phyloP scores from a whole-genome alignment of 2,329 filamentous ascomycete genomes.

The Onygenales sp. region DNA sequence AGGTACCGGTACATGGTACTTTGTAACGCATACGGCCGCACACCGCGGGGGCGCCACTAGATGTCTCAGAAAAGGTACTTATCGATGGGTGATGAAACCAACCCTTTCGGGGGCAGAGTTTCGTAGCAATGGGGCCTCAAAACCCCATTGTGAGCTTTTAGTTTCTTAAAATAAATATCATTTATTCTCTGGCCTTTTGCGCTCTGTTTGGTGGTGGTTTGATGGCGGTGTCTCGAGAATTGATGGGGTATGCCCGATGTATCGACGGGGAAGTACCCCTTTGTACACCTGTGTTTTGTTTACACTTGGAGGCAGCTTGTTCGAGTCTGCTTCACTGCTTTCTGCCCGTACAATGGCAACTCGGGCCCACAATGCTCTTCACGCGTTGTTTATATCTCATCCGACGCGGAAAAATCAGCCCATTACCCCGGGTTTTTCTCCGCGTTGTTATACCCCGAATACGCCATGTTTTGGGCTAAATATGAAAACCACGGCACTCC shows the following conservation, averaged over 20 bases:
- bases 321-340: not conserved
- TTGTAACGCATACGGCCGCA: constrained; percentile 1
- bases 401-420: not conserved
- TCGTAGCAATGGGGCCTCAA: not conserved
- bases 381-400: not conserved
- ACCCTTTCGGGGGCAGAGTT: constrained; percentile 1
- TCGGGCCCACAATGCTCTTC: not conserved
- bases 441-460: not conserved
- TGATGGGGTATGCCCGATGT: not conserved
- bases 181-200: not conserved
- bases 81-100: constrained; percentile 1
- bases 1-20: not conserved
- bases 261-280: not conserved
- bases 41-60: not conserved
- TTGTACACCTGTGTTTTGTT: not conserved
- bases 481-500: not conserved
- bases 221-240: not conserved
- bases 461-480: not conserved
- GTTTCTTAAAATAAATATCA: not conserved
- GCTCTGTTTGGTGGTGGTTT: not conserved
- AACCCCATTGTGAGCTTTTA: constrained; percentile 1
- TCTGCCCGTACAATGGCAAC: not conserved
- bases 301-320: not conserved
- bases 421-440: not conserved
- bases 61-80: not conserved